Evolutionary conservation across 2,329 filamentous ascomycete genomes (phyloP).

Genomic region (Neonectria punicea): DNA sequence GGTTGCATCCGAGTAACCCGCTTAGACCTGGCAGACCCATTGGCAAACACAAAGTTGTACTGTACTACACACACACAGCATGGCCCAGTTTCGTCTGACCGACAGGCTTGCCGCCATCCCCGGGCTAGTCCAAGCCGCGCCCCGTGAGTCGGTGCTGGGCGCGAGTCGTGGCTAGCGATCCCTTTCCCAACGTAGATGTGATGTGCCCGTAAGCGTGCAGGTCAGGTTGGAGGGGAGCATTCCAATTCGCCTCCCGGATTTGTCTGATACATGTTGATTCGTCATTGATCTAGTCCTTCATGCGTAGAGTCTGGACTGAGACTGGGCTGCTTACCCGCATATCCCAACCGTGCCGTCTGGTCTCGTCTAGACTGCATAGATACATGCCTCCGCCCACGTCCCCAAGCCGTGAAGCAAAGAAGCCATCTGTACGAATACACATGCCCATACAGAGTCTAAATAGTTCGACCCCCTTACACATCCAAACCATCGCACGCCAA

Average conservation of each 20-base stretch:
- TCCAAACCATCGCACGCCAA: neutral
- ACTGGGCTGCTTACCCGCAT: neutral
- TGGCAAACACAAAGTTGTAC: too few relatives aligned
- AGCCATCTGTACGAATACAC: neutral
- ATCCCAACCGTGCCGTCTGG: too few relatives aligned
- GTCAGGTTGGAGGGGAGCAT: neutral
- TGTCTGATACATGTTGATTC: neutral
- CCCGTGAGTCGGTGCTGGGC: slow-evolving; percentile 2
- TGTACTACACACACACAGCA: neutral
- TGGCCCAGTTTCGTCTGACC: neutral
- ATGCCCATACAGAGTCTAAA: neutral
- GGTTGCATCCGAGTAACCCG: neutral
- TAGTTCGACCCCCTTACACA: too few relatives aligned
- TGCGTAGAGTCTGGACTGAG: neutral
- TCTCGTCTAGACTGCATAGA: too few relatives aligned
- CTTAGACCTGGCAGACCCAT: too few relatives aligned
- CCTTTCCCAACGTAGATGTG: neutral
- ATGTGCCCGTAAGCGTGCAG: neutral
- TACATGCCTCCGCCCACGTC: neutral
- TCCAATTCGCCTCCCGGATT: neutral
- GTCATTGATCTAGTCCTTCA: neutral
- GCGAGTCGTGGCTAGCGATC: slow-evolving; percentile 19
- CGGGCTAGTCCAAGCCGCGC: neutral
- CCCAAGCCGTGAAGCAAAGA: neutral
- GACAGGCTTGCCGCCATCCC: neutral